Evolutionary conservation across 352 stramenopile species (phyloP).

Genomic region (Globisporangium heterothallicum): DNA sequence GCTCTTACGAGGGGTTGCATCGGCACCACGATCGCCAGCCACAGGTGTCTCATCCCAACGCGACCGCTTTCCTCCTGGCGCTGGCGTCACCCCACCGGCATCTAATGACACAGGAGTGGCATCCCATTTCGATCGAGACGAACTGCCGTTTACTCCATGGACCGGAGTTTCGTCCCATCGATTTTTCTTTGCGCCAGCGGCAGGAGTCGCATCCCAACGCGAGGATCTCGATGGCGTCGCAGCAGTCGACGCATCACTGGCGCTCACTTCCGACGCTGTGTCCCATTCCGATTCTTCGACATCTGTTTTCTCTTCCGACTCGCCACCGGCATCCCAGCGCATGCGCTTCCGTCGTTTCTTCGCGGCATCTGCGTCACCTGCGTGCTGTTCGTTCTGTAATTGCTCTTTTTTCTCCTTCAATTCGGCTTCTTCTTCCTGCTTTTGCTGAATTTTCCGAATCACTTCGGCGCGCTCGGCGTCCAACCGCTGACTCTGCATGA

Average conservation of each 20-base stretch:
- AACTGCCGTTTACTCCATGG: slow-evolving; percentile 26
- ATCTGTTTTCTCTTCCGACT: slow-evolving; percentile 49
- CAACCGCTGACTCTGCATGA: slow-evolving; percentile 89
- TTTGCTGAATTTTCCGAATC: slow-evolving; percentile 84
- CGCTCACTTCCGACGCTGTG: slow-evolving; percentile 32
- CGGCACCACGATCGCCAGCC: slow-evolving; percentile 24
- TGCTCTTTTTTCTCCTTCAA: slow-evolving; percentile 26
- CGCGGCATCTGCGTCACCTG: slow-evolving; percentile 21
- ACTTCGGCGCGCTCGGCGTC: slow-evolving; percentile 84
- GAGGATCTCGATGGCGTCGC: slow-evolving; percentile 57
- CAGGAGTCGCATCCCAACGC: slow-evolving; percentile 69
- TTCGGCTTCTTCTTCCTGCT: slow-evolving; percentile 60
- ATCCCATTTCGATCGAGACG: slow-evolving; percentile 86
- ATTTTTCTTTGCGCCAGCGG: slow-evolving; percentile 51
- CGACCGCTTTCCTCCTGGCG: slow-evolving; percentile 81
- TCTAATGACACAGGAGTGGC: slow-evolving; percentile 77
- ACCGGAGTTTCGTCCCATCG: slow-evolving; percentile 82
- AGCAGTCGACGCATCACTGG: slow-evolving; percentile 27
- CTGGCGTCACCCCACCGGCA: slow-evolving; percentile 42
- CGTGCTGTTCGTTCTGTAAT: slow-evolving; percentile 9
- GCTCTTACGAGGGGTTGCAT: slow-evolving; percentile 43
- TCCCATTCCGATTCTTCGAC: slow-evolving; percentile 75
- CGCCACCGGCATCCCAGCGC: slow-evolving; percentile 80
- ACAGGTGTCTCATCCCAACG: slow-evolving; percentile 97
- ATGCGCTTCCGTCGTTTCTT: slow-evolving; percentile 73